Conservation (phyloP, 1,139 yeast genomes). For the Blastobotrys ciferrii region DNA sequence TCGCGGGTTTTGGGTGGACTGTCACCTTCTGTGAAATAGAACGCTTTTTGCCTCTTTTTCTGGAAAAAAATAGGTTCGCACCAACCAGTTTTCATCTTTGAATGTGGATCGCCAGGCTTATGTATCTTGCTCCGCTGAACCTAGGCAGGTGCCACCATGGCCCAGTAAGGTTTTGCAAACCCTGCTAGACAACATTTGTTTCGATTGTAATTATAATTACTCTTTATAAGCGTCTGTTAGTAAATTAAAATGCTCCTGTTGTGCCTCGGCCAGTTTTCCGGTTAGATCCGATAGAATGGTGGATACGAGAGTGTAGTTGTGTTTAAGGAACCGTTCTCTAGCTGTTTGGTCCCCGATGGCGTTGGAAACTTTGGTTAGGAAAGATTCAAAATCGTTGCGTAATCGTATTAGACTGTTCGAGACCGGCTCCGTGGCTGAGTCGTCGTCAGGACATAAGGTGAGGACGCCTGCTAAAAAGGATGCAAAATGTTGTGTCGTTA, state of each 20-base stretch:
- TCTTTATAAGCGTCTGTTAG: constrained; percentile 56
- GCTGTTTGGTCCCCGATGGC: constrained; percentile 45
- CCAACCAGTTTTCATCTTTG: too few species aligned
- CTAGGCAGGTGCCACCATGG: too few species aligned
- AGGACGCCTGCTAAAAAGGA: constrained; percentile 71
- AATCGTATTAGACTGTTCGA: constrained; percentile 65
- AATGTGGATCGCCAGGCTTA: too few species aligned
- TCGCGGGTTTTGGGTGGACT: too few species aligned
- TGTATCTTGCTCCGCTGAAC: too few species aligned
- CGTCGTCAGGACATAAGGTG: constrained; percentile 44
- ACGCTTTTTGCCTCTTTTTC: too few species aligned
- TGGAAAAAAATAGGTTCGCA: too few species aligned
- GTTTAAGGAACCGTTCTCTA: constrained; percentile 69
- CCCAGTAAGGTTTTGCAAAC: too few species aligned
- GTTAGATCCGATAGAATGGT: constrained; percentile 37
- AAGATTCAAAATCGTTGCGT: constrained; percentile 74
- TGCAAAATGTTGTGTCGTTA: constrained; percentile 76
- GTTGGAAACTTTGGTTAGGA: constrained; percentile 60
- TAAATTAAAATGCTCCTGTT: constrained; percentile 58
- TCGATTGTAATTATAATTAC: neutral
- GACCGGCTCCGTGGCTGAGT: constrained; percentile 59
- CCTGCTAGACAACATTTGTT: too few species aligned
- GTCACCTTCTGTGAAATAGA: too few species aligned
- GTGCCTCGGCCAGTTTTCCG: constrained; percentile 54
- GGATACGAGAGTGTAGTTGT: constrained; percentile 56